These are phyloP conservation scores for Harrya chromipes DNA, from an alignment of 768 basidiomycete genomes.

Conservation along the genomic window DNA sequence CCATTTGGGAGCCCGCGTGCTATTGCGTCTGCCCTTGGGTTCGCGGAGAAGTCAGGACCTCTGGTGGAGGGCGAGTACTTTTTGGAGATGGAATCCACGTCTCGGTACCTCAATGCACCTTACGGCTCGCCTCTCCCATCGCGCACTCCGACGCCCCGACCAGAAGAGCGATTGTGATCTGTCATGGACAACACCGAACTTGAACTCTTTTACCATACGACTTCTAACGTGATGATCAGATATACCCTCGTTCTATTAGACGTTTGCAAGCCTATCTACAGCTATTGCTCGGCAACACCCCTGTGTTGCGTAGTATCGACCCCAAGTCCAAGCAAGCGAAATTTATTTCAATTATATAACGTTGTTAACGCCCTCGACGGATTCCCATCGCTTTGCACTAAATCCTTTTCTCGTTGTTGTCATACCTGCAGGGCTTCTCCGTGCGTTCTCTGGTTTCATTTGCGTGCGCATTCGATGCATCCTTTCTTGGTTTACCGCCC, in stretches of 20 bases:
- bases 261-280: conserved; percentile 31
- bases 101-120: conserved; percentile 46
- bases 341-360: conserved; percentile 37
- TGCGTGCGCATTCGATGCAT: conserved; percentile 17
- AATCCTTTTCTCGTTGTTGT: conserved; percentile 14
- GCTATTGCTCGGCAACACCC: conserved; percentile 31
- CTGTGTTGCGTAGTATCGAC: conserved; percentile 22
- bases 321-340: conserved; percentile 28
- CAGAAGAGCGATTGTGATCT: conserved; percentile 31
- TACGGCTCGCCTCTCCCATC: conserved; percentile 51
- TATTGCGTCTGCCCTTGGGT: conserved; percentile 48
- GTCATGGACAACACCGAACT: conserved; percentile 10
- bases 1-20: conserved; percentile 50
- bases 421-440: conserved; percentile 12
- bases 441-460: conserved; percentile 17
- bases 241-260: conserved; percentile 36
- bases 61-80: conserved; percentile 34
- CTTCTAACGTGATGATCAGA: conserved; percentile 32
- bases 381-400: conserved; percentile 25
- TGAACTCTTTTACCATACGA: conserved; percentile 31
- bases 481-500: conserved; percentile 22
- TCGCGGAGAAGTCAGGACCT: conserved; percentile 31
- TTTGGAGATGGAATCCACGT: conserved; percentile 39
- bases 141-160: conserved; percentile 44
- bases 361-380: conserved; percentile 28